Percentiles rank a stretch among this genome's conserved stretches.
Evolutionary conservation across 352 stramenopile species (phyloP).

Genomic region (Phytophthora citrophthora): DNA sequence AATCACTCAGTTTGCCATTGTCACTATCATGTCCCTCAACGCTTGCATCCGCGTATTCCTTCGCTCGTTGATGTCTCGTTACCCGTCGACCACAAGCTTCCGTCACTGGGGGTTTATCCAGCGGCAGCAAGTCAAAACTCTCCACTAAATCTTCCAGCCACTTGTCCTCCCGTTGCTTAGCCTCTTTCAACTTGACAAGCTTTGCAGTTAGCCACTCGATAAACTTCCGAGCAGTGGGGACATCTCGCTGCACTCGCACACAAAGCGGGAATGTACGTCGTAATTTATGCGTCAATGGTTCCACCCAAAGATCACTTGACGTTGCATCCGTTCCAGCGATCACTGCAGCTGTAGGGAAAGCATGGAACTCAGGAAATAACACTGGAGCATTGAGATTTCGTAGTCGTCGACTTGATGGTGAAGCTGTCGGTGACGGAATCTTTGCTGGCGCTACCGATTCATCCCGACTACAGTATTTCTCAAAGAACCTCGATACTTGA

Average conservation of each 20-base stretch:
- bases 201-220: slow-evolving; percentile 73
- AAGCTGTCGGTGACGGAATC: not conserved
- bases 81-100: slow-evolving; percentile 10
- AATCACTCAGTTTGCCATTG: slow-evolving; percentile 10
- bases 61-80: slow-evolving; percentile 26
- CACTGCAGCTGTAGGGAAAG: slow-evolving; percentile 65
- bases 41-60: not conserved
- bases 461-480: slow-evolving; percentile 48
- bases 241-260: slow-evolving; percentile 59
- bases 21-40: not conserved
- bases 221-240: slow-evolving; percentile 57
- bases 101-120: slow-evolving; percentile 27
- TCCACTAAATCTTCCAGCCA: slow-evolving; percentile 68
- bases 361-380: slow-evolving; percentile 51
- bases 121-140: slow-evolving; percentile 43
- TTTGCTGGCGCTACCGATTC: not conserved
- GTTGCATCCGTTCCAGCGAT: slow-evolving; percentile 76
- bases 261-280: slow-evolving; percentile 75
- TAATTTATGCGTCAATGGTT: slow-evolving; percentile 69
- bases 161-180: slow-evolving; percentile 48
- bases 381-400: slow-evolving; percentile 34
- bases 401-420: slow-evolving; percentile 9
- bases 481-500: slow-evolving; percentile 67
- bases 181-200: slow-evolving; percentile 46
- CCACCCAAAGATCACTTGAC: slow-evolving; percentile 79